These are phyloP conservation scores for Chalciporus chontae DNA, from an alignment of 768 basidiomycete genomes.

Conservation along the genomic window DNA sequence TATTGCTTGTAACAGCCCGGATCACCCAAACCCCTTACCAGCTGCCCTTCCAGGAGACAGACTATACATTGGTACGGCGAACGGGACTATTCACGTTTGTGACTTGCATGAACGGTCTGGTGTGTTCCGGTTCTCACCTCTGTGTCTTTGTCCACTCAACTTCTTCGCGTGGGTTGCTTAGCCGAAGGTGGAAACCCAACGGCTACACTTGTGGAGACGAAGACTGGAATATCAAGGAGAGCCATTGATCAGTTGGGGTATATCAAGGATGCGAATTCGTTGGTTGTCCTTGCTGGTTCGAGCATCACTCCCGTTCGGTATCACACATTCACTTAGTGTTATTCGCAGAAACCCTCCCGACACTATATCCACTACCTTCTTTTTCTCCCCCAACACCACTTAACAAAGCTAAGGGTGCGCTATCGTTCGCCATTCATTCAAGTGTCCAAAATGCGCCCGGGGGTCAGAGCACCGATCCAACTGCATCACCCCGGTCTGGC, in stretches of 20 bases:
- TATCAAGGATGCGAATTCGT: constrained; percentile 79
- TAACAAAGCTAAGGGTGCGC: constrained; percentile 71
- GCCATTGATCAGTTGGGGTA: constrained; percentile 87
- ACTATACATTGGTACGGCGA: constrained; percentile 60
- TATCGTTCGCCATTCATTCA: constrained; percentile 77
- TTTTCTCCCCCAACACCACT: constrained; percentile 70
- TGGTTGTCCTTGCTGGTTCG: constrained; percentile 80
- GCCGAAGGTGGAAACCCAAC: constrained; percentile 2
- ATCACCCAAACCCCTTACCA: neutral
- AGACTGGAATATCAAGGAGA: constrained; percentile 59
- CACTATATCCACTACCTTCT: constrained; percentile 72
- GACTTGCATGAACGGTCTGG: constrained; percentile 38
- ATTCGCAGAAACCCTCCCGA: constrained; percentile 61
- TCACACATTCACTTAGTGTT: constrained; percentile 2
- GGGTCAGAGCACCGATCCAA: constrained; percentile 19
- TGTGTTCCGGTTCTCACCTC: constrained; percentile 24
- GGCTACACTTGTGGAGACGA: constrained; percentile 53
- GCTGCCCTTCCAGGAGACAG: constrained; percentile 40
- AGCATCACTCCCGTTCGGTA: constrained; percentile 13
- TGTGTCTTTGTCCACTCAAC: constrained; percentile 24
- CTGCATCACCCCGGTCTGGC: constrained; percentile 8
- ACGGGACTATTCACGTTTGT: constrained; percentile 55
- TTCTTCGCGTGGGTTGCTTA: neutral
- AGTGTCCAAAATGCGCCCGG: constrained; percentile 45
- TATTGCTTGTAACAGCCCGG: neutral